phyloP scores from a whole-genome alignment of 1,284 basidiomycete genomes.

The Ceratobasidium theobromae region DNA sequence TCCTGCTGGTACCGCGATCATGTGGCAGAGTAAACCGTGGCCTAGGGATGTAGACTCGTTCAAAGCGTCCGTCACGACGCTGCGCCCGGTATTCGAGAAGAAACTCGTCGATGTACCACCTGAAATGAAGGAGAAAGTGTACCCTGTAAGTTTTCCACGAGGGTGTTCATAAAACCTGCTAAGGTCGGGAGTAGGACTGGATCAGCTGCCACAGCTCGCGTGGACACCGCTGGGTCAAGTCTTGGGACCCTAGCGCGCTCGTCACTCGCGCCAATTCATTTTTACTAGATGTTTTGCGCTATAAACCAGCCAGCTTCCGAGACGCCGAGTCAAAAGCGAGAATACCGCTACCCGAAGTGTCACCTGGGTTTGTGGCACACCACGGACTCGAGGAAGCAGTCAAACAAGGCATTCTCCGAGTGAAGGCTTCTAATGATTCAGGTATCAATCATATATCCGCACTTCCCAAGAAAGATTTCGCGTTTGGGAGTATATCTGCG shows the following conservation, averaged over 20 bases:
- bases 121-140: background rate
- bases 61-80: background rate
- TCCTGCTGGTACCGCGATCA: background rate
- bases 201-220: background rate
- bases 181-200: background rate
- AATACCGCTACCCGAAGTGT: background rate
- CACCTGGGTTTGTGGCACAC: background rate
- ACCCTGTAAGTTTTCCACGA: background rate
- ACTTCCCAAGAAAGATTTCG: background rate
- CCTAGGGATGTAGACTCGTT: background rate
- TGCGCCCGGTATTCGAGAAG: background rate
- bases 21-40: background rate
- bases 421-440: background rate
- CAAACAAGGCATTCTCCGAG: background rate
- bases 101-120: background rate
- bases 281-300: background rate
- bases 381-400: background rate
- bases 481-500: background rate
- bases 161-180: too few species aligned
- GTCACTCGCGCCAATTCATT: background rate
- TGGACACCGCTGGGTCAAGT: background rate
- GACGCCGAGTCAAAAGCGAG: background rate
- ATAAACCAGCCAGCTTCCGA: background rate
- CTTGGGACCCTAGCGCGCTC: background rate
- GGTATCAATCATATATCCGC: background rate